Base-by-base conservation (phyloP, 805 yeast species). In the Tetrapisispora nanseiensis region DNA sequence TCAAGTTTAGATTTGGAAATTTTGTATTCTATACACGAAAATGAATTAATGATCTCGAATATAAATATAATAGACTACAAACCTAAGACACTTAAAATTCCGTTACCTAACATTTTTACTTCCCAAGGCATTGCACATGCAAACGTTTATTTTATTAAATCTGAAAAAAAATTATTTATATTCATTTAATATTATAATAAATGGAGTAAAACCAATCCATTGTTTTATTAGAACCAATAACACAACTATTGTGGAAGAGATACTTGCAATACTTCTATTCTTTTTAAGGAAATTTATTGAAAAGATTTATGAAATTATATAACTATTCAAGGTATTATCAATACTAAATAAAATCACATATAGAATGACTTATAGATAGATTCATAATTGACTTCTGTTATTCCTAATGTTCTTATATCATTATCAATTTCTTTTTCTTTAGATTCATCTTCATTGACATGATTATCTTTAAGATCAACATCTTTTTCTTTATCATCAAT, bases 1-100 rank as follows among this genome's bases (percentile, higher is more conserved):
- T 50, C 63, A 2, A 62, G 63, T 2, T 42, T 57, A 7, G 70
- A 69, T 43, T 65, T 68, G 41, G 45, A 54, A 3, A 41, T 72
- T 9, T 34, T 48, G 3, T 57, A 64, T 27, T 55, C 62, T 36
- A n/a, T 47, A 2, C 32, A 41, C 0, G 48, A 55, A 2, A 63
- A 66, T 41, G 54, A 61, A 1, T 31, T 73, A 10, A 34, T 60
- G 1, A 33, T 71, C 15, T 53, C 55, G n/a, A 62, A 65, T 39
- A 30, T 41, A 9, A 63, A 65, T 39, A 32, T 49, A 5, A 23
- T 41, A 5, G 46, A 36, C 41, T 53, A 34, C 33, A 53, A 60
- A 4, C 55, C 54, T 26, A 49, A 47, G 33, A 55, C 40, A 20
- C 39, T 69, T 9, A 61, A 61, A 23, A 54, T 72, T 8, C 71